phyloP scores from a whole-genome alignment of 164 flowering plant species.

The Chimonanthus salicifolius region DNA sequence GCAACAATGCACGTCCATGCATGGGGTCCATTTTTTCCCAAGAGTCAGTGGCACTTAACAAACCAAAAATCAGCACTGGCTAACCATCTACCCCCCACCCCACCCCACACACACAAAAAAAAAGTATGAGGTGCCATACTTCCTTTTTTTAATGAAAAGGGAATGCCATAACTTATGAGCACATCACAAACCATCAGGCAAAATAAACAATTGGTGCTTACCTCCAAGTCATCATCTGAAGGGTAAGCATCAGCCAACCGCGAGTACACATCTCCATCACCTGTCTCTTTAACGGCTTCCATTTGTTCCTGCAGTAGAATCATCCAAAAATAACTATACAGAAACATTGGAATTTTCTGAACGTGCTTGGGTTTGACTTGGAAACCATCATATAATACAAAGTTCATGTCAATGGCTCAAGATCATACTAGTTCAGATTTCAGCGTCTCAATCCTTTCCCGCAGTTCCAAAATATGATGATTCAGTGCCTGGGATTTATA shows the following conservation, averaged over 20 bases:
- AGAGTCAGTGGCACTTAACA: no score
- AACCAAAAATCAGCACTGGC: no score
- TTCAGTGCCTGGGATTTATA: constrained; percentile 50
- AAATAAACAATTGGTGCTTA: constrained; percentile 11
- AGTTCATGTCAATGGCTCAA: not conserved
- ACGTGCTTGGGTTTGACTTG: not conserved
- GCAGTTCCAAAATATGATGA: constrained; percentile 61
- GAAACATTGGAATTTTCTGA: not conserved
- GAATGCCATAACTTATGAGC: no score
- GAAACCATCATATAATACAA: not conserved
- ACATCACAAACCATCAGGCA: no score
- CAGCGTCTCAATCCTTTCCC: constrained; percentile 49
- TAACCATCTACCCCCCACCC: no score
- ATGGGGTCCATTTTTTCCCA: no score
- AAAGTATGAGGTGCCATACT: no score
- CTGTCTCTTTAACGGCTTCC: constrained; percentile 30
- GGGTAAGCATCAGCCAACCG: constrained; percentile 26
- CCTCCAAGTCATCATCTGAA: constrained; percentile 42
- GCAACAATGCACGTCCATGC: no score
- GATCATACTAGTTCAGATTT: constrained; percentile 54
- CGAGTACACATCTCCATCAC: constrained; percentile 26
- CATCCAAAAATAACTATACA: not conserved
- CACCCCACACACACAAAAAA: no score
- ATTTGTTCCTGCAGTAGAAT: constrained; percentile 42
- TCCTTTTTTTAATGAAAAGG: no score